Base-by-base conservation (phyloP, 2,329 filamentous ascomycete genomes). In the Fusarium agapanthi region DNA sequence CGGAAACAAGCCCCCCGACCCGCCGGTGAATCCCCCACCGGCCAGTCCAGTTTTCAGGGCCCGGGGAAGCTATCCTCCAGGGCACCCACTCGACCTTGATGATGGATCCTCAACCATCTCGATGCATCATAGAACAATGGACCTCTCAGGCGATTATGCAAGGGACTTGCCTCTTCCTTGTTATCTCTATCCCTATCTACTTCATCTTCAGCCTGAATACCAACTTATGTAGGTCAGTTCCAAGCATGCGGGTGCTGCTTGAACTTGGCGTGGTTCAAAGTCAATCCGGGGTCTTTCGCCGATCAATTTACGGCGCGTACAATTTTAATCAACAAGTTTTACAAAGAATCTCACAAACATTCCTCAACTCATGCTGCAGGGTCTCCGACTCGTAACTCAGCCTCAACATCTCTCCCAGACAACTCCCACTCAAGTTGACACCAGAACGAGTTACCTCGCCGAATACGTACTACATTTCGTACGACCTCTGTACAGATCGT, bases 401-500 rank as follows among this genome's bases (percentile, higher is more conserved):
- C 45, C 53, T 69, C 60, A 57, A 38, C 24, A 47, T 35, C 48
- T 41, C 53, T 38, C 55, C 34, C 32, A 54, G 48, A 57, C 45
- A 43, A 56, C 55, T 43, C 24, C 38, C 37, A 55, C 24, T 24
- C 32, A 53, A 62, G 18, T 35, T 48, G 38, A 61, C 35, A 38
- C 60, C 40, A 32, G 51, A 40, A 69, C 44, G 51, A 40, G 56
- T 61, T 51, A 51, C 48, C 65, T 54, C 61, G 51, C 54, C 54
- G 51, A 60, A 67, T 65, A 72, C 43, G 72, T 66, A 67, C 65
- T 70, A 34, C 67, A 65, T 67, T 75, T 72, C 65, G 67, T 76
- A 72, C 67, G 65, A 76, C 75, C 30, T 64, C 40, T 26, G 40
- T 61, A 72, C 61, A 55, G 50, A 69, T 59, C 35, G 61, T 74